These are phyloP conservation scores for Epichloe baconii DNA, from an alignment of 2,329 filamentous ascomycete species.

Conservation along the genomic window DNA sequence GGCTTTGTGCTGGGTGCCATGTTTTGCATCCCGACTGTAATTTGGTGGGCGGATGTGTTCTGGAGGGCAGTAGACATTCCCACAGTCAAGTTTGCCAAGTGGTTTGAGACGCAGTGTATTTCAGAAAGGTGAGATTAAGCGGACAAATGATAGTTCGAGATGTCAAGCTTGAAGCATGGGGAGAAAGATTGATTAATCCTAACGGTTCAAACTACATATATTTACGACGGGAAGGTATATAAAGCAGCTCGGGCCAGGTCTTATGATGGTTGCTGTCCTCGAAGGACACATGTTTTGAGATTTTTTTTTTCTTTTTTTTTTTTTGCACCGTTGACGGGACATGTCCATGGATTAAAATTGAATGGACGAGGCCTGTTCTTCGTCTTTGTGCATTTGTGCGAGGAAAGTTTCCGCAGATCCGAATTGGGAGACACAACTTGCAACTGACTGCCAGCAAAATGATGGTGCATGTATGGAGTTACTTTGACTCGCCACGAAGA, in stretches of 20 bases:
- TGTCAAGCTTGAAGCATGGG: not conserved
- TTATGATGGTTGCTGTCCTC: not conserved
- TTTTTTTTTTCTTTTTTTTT: not conserved
- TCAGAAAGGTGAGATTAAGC: conserved; percentile 13
- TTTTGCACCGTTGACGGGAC: too few relatives aligned
- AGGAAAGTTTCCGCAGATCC: too few relatives aligned
- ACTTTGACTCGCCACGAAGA: too few relatives aligned
- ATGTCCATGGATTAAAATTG: too few relatives aligned
- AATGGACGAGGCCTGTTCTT: too few relatives aligned
- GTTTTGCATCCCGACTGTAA: conserved; percentile 36
- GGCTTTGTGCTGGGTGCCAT: conserved; percentile 34
- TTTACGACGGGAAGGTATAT: not conserved
- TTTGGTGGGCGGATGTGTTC: conserved; percentile 44
- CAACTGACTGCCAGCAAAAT: too few relatives aligned
- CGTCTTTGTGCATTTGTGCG: too few relatives aligned
- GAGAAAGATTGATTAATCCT: not conserved
- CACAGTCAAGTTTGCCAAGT: conserved; percentile 41
- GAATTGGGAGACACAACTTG: too few relatives aligned
- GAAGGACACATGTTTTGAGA: not conserved
- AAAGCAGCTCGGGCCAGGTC: not conserved
- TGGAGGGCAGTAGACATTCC: conserved; percentile 43
- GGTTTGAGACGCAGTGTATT: conserved; percentile 34
- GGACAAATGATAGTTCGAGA: not conserved
- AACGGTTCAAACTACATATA: not conserved
- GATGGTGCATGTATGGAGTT: too few relatives aligned